Base-by-base conservation (phyloP, 176 grass and related monocot genomes). In the Hordeum vulgare region DNA sequence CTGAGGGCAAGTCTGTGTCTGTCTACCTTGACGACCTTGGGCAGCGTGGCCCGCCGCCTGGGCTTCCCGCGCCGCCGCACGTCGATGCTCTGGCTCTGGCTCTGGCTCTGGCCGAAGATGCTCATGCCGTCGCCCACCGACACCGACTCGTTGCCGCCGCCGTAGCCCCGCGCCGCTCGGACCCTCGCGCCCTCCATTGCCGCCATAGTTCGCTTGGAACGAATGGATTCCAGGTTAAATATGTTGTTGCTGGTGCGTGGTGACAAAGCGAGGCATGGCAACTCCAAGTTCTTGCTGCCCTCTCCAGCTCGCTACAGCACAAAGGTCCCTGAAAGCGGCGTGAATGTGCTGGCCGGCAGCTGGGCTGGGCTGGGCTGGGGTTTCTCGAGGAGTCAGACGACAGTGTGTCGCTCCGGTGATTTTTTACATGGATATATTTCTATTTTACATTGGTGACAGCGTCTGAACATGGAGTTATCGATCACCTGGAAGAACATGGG, bases 61-160 rank as follows among this genome's bases (percentile, higher is more conserved):
- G 62, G 61, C 81, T 86, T 98, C 24, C 18, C 59, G 14, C 74
- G 80, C 14, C 89, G 91, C 23, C 90, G 83, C 15, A 84, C 90
- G 56, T 91, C 81, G 64, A 98, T 87, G 76, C 85, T 93, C 74
- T 90, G 51, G 51, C 51, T 93, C 74, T 90, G 51, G 51, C 51
- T 56, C 51, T 51, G 51, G 51, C 51, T 54, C 51, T 54, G 90
- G 9, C 87, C 93, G 84, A 87, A 98, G 26, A 95, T 80, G 85
- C 69, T 91, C 82, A 93, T 90, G 66, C 90, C 90, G 23, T 92
- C 83, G 76, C 86, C 91, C 24, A 87, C 89, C 67, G 90, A 94
- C 35, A 73, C 85, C 2, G 25, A 82, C 60, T 86, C 36, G 40
- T 73, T 17, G 41, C 33, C 63, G 41, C 31, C 63, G 53, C 53